Base-by-base conservation (phyloP, 352 stramenopile genomes). In the Phytophthora foliorum region DNA sequence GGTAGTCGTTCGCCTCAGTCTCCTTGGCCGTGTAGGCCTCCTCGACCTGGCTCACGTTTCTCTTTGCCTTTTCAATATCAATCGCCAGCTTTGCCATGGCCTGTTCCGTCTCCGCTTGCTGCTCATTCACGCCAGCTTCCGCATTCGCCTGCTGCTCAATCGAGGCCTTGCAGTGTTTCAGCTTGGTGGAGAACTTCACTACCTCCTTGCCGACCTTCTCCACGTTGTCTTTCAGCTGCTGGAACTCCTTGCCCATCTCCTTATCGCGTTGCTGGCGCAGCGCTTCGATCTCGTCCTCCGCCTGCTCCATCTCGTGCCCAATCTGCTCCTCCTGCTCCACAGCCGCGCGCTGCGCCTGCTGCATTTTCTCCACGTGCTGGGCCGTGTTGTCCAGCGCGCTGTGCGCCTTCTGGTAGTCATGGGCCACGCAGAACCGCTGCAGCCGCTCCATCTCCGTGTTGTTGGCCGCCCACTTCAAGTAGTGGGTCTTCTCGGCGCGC, bases 401-500 rank as follows among this genome's bases (percentile, higher is more conserved):
- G 34, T 98, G 74, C 7, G 95, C 94, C 68, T 97, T 89, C 29
- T 94, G 83, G 74, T 94, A 99, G 51, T 99, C 92, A 70, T 92
- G 91, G 2, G 98, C 98, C n/a, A 99, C 85, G 67, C 97, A 99
- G 55, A 99, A 99, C 21, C 97, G 82, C 63, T 99, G 85, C 39
- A 99, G 91, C 0, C 97, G 83, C 76, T 99, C 97, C 79, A 99
- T 98, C 72, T 99, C 98, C 4, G 97, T 98, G 71, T 99, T 99
- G 78, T 99, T 99, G 55, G 98, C 97, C 27, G 89, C 93, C 97
- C 97, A 99, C 75, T 99, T 97, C 11, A 99, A 80, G 76, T 99
- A 99, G 64, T 98, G 91, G 46, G 97, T 97, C 72, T 99, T 98
- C 74, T 99, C 97, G 8, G 91, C 89, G 32, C 97, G 88, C 16